phyloP scores from a whole-genome alignment of 768 basidiomycete species.

The Auricularia heimuer region DNA sequence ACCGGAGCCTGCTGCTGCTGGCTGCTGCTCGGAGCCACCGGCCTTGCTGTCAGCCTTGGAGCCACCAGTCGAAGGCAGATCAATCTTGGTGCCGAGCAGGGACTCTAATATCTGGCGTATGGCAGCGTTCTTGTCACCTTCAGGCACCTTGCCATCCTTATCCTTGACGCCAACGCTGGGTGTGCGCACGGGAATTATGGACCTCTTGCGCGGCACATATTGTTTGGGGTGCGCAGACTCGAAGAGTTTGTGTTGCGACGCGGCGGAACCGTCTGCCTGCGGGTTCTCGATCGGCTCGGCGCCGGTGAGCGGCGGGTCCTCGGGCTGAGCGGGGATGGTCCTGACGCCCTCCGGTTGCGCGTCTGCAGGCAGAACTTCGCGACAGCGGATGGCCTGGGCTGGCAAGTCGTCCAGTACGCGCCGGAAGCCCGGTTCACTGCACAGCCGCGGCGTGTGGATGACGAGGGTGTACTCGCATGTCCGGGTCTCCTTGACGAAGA shows the following conservation, averaged over 20 bases:
- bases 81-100: not conserved
- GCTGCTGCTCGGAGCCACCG: not conserved
- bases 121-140: not conserved
- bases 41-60: not conserved
- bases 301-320: not conserved
- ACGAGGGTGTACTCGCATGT: conserved; percentile 92
- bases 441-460: conserved; percentile 89
- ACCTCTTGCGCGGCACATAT: not conserved
- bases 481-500: conserved; percentile 86
- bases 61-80: not conserved
- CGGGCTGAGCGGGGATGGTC: not conserved
- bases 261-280: not conserved
- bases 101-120: not conserved
- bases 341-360: not conserved
- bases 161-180: not conserved
- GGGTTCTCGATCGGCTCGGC: not conserved
- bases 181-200: not conserved
- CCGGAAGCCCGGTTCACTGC: conserved; percentile 87
- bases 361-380: conserved; percentile 46
- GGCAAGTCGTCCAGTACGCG: conserved; percentile 56
- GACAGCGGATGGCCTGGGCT: conserved; percentile 67
- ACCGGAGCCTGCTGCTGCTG: not conserved
- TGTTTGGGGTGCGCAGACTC: conserved; percentile 3
- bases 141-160: not conserved
- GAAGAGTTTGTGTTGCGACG: not conserved